phyloP scores from a whole-genome alignment of 257 asterid genomes.

The Misopates orontium region DNA sequence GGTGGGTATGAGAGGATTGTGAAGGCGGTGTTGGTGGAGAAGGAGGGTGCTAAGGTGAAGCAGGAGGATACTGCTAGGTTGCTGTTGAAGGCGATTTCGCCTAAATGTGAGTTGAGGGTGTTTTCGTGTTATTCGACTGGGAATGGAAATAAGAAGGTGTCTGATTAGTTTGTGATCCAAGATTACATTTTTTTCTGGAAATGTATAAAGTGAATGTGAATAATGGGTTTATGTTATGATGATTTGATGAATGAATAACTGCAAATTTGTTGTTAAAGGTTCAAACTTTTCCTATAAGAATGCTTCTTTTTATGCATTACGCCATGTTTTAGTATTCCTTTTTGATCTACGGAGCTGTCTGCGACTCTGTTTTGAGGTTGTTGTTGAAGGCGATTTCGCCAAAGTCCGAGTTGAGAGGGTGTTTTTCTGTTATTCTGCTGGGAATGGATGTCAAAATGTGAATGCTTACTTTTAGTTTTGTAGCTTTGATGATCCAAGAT shows the following conservation, averaged over 20 bases:
- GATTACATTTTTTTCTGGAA: slow-evolving; percentile 30
- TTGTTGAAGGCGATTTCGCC: slow-evolving; percentile 11
- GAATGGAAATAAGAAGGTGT: slow-evolving; percentile 27
- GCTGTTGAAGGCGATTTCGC: slow-evolving; percentile 60
- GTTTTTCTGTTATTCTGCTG: too few species aligned
- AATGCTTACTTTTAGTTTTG: too few species aligned
- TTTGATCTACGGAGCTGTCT: too few species aligned
- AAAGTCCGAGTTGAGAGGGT: too few species aligned
- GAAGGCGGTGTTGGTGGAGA: slow-evolving; percentile 84
- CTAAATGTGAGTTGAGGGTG: slow-evolving; percentile 61
- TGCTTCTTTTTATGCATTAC: not conserved
- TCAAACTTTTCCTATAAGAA: not conserved
- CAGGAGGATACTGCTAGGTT: slow-evolving; percentile 73
- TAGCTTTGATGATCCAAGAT: too few species aligned
- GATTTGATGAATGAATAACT: slow-evolving; percentile 30
- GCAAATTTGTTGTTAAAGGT: slow-evolving; percentile 6
- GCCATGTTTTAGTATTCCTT: not conserved
- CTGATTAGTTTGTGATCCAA: slow-evolving; percentile 25
- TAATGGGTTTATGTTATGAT: not conserved
- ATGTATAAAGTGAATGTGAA: slow-evolving; percentile 28
- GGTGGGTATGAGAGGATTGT: slow-evolving; percentile 72
- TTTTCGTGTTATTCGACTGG: slow-evolving; percentile 40
- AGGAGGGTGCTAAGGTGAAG: slow-evolving; percentile 49
- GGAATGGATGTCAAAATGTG: too few species aligned
- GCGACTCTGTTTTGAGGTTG: not conserved